Conservation (phyloP, 179 eudicot genomes). For the Patellifolia procumbens region DNA sequence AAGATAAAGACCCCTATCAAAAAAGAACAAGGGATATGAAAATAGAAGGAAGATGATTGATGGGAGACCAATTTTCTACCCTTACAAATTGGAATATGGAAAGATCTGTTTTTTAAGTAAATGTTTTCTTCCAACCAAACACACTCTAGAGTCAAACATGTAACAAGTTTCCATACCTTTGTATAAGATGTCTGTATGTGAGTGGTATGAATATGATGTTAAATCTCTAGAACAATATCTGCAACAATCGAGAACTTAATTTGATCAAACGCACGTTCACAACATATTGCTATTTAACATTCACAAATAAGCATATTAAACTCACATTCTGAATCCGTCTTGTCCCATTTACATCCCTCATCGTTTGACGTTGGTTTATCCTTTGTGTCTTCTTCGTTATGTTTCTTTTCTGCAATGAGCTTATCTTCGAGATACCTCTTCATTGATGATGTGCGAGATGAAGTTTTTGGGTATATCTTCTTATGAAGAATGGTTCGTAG, state of each 20-base stretch:
- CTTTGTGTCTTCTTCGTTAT: slow-evolving; percentile 46
- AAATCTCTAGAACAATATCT: slow-evolving; percentile 97
- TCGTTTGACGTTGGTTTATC: slow-evolving; percentile 48
- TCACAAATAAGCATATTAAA: slow-evolving; percentile 6
- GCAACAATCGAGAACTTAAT: slow-evolving; percentile 40
- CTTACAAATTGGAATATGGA: no score
- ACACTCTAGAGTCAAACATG: no score
- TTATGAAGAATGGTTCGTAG: slow-evolving; percentile 81
- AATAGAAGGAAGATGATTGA: no score
- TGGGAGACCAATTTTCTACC: no score
- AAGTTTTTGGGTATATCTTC: slow-evolving; percentile 69
- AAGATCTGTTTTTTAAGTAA: no score
- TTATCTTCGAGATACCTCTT: slow-evolving; percentile 63
- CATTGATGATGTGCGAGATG: slow-evolving; percentile 54
- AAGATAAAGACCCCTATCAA: no score
- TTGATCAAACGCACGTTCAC: slow-evolving; percentile 14
- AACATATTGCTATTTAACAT: slow-evolving; percentile 1
- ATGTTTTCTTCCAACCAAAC: no score
- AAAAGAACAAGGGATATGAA: no score
- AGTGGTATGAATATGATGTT: slow-evolving; percentile 19
- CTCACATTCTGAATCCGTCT: slow-evolving; percentile 98
- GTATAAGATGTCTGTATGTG: slow-evolving; percentile 10
- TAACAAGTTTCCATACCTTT: slow-evolving; percentile 21
- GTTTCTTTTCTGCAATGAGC: slow-evolving; percentile 31
- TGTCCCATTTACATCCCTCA: slow-evolving; percentile 86